Evolutionary conservation across 2,329 filamentous ascomycete genomes (phyloP).

Genomic region (Chaetomiaceae sp.): DNA sequence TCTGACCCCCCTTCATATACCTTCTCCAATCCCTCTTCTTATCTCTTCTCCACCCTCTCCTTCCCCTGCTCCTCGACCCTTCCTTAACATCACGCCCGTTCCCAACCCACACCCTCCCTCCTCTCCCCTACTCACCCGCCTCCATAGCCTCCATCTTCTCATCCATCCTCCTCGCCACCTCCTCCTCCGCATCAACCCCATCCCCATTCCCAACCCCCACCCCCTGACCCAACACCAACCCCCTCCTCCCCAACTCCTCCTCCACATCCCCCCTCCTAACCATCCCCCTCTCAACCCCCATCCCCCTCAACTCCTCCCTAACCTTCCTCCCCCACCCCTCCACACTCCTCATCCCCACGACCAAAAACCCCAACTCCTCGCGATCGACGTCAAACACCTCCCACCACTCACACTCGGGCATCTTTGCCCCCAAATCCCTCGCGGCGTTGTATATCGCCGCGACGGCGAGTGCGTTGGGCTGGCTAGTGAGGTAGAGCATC

Average conservation of each 20-base stretch:
- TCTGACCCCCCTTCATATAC: too few species aligned
- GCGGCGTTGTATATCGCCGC: constrained; percentile 89
- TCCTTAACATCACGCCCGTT: too few species aligned
- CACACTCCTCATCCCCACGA: constrained; percentile 78
- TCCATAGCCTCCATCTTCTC: constrained; percentile 26
- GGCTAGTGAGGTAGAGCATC: constrained; percentile 85
- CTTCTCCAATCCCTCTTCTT: too few species aligned
- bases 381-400: constrained; percentile 95
- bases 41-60: too few species aligned
- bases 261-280: constrained; percentile 53
- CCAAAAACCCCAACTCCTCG: constrained; percentile 89
- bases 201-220: constrained; percentile 39
- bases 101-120: neutral
- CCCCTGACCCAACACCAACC: constrained; percentile 25
- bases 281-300: constrained; percentile 49
- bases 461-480: constrained; percentile 78
- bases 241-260: constrained; percentile 33
- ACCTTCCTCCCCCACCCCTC: constrained; percentile 64
- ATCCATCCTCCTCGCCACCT: constrained; percentile 41
- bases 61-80: too few species aligned
- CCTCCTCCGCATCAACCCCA: constrained; percentile 39
- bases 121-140: neutral
- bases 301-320: constrained; percentile 49
- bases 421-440: constrained; percentile 67
- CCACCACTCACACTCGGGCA: constrained; percentile 91